Evolutionary conservation across 2,329 filamentous ascomycete genomes (phyloP).

Genomic region (Raffaelea arxii): DNA sequence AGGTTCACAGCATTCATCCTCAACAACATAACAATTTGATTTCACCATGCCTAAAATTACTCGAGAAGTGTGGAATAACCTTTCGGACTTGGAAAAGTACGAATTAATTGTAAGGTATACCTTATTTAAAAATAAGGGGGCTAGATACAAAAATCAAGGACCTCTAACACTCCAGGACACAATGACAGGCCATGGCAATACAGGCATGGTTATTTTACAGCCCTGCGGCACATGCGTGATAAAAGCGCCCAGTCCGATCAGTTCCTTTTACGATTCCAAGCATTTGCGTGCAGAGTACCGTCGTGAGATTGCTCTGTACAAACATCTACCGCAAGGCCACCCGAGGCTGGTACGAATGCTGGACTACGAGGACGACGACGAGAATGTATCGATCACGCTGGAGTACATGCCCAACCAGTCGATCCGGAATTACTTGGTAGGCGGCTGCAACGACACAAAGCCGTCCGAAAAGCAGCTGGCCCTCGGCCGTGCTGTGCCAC

Average conservation of each 20-base stretch:
- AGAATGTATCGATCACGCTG: conserved; percentile 5
- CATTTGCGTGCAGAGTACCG: neutral
- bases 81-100: no score
- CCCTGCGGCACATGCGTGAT: neutral
- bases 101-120: neutral
- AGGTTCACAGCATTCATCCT: neutral
- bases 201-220: conserved; percentile 2
- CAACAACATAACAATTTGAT: no score
- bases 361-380: conserved; percentile 1
- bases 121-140: neutral
- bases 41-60: no score
- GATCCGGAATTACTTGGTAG: neutral
- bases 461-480: neutral
- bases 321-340: conserved; percentile 5
- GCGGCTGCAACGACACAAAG: neutral
- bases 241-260: conserved; percentile 1
- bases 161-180: neutral
- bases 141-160: neutral
- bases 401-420: conserved; percentile 5
- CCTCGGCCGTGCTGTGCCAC: conserved; percentile 2
- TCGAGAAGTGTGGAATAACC: no score
- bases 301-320: conserved; percentile 5
- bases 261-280: neutral
- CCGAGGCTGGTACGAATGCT: conserved; percentile 4
- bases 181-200: conserved; percentile 4